phyloP scores from a whole-genome alignment of 495 filamentous ascomycete species.

The Penicillium flavigenum region DNA sequence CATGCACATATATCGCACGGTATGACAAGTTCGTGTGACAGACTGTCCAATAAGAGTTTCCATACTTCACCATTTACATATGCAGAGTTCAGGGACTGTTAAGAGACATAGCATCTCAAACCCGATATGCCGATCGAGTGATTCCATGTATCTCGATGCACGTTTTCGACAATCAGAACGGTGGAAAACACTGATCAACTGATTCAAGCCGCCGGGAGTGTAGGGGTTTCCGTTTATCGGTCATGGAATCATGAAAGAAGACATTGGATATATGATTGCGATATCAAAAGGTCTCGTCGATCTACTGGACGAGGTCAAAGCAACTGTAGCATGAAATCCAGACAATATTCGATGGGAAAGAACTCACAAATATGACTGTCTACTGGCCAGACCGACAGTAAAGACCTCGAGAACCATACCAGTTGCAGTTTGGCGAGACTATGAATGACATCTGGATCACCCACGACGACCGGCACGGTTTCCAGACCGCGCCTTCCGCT shows the following conservation, averaged over 20 bases:
- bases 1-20: not conserved
- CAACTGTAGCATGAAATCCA: slow-evolving; percentile 51
- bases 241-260: slow-evolving; percentile 51
- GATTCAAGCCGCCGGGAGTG: slow-evolving; percentile 57
- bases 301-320: slow-evolving; percentile 53
- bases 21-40: not conserved
- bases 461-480: slow-evolving; percentile 49
- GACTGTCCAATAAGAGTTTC: not conserved
- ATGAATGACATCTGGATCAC: slow-evolving; percentile 54
- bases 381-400: slow-evolving; percentile 59
- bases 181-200: slow-evolving; percentile 53
- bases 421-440: slow-evolving; percentile 58
- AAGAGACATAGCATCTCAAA: slow-evolving; percentile 23
- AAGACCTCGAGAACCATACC: slow-evolving; percentile 52
- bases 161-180: slow-evolving; percentile 53
- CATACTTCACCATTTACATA: not conserved
- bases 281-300: slow-evolving; percentile 55
- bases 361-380: slow-evolving; percentile 60
- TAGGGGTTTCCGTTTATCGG: slow-evolving; percentile 60
- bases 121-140: slow-evolving; percentile 45
- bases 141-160: slow-evolving; percentile 60
- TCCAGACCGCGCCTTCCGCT: slow-evolving; percentile 37
- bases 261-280: slow-evolving; percentile 55
- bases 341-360: slow-evolving; percentile 65
- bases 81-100: not conserved